Conservation (phyloP, 2,329 filamentous ascomycete species). For the Colletotrichum tropicicola region DNA sequence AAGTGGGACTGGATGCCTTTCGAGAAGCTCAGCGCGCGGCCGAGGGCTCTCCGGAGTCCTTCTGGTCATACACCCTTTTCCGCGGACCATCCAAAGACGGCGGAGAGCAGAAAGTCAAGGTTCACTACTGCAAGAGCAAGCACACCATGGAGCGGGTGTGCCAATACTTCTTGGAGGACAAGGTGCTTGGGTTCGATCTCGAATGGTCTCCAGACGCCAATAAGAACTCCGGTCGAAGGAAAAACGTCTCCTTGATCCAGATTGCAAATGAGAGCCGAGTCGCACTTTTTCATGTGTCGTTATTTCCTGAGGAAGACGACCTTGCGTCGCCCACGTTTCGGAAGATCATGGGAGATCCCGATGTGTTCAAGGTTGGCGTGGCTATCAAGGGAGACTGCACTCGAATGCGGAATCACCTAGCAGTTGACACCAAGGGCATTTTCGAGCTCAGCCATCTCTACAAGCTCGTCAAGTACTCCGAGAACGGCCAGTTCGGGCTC, state of each 20-base stretch:
- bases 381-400: slow-evolving; percentile 76
- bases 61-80: slow-evolving; percentile 77
- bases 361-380: slow-evolving; percentile 81
- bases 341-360: slow-evolving; percentile 74
- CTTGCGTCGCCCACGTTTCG: slow-evolving; percentile 77
- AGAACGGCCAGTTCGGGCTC: slow-evolving; percentile 54
- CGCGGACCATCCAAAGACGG: slow-evolving; percentile 55
- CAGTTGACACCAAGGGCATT: slow-evolving; percentile 70
- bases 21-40: slow-evolving; percentile 56
- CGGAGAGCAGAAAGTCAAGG: slow-evolving; percentile 61
- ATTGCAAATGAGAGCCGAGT: slow-evolving; percentile 81
- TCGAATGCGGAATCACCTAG: slow-evolving; percentile 73
- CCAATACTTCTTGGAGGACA: slow-evolving; percentile 72
- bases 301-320: slow-evolving; percentile 62
- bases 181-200: slow-evolving; percentile 86
- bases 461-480: slow-evolving; percentile 76
- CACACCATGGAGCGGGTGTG: slow-evolving; percentile 73
- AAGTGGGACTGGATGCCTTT: slow-evolving; percentile 57
- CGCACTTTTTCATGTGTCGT: slow-evolving; percentile 82
- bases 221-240: slow-evolving; percentile 60
- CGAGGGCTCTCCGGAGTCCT: slow-evolving; percentile 58
- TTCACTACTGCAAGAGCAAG: slow-evolving; percentile 81
- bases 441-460: slow-evolving; percentile 88
- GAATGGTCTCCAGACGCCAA: slow-evolving; percentile 76
- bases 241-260: slow-evolving; percentile 84